Evolutionary conservation across 2,329 filamentous ascomycete genomes (phyloP).

Genomic region (Scolecobasidium constrictum): DNA sequence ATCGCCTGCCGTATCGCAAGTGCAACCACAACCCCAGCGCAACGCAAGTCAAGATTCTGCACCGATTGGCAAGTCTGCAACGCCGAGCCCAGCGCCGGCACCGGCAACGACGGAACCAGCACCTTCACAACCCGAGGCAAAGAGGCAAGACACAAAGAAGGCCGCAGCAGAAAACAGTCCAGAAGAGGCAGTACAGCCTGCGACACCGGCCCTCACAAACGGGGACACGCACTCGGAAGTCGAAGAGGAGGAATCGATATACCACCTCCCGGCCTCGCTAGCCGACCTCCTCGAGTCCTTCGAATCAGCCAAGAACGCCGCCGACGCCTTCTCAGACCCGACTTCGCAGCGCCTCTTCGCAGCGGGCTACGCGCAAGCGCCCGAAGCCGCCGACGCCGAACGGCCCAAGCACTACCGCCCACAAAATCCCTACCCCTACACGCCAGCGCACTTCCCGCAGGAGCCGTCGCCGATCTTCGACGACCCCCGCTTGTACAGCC

Average conservation of each 20-base stretch:
- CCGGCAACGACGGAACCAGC: slow-evolving; percentile 18
- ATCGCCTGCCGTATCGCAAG: slow-evolving; percentile 11
- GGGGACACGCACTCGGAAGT: slow-evolving; percentile 39
- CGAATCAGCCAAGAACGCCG: slow-evolving; percentile 65
- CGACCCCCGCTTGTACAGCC: slow-evolving; percentile 74
- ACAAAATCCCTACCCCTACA: slow-evolving; percentile 62
- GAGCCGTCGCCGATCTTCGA: slow-evolving; percentile 88
- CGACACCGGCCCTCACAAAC: slow-evolving; percentile 33
- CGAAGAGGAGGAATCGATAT: slow-evolving; percentile 66
- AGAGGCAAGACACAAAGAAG: slow-evolving; percentile 4
- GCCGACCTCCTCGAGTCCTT: slow-evolving; percentile 88
- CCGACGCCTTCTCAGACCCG: slow-evolving; percentile 24
- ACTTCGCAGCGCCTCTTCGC: slow-evolving; percentile 6
- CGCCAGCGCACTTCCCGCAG: slow-evolving; percentile 77
- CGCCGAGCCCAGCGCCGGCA: slow-evolving; percentile 32
- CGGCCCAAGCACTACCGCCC: slow-evolving; percentile 76
- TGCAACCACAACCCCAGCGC: slow-evolving; percentile 17
- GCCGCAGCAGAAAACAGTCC: slow-evolving; percentile 32
- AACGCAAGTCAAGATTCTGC: slow-evolving; percentile 24
- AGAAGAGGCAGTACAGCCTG: slow-evolving; percentile 16
- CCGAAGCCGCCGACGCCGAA: slow-evolving; percentile 69
- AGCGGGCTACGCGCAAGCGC: slow-evolving; percentile 63
- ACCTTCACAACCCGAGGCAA: neutral
- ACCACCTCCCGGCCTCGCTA: slow-evolving; percentile 79
- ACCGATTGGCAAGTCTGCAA: slow-evolving; percentile 38